These are phyloP conservation scores for Penicillium simplicissimum DNA, from an alignment of 495 filamentous ascomycete genomes.

Conservation along the genomic window DNA sequence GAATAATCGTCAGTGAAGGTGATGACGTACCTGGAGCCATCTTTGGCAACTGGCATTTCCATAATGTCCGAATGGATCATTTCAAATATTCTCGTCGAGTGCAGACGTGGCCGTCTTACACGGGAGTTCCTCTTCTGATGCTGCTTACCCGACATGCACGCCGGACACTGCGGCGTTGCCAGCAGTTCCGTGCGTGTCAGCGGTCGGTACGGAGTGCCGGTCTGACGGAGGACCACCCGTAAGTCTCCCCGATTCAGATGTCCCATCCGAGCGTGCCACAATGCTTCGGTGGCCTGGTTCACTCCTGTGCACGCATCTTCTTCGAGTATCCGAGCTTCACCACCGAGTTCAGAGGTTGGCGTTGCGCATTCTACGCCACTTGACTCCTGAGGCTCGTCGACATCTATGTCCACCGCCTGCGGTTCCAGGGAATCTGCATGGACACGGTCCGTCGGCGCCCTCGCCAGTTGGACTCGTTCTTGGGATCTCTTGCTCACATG, in stretches of 20 bases:
- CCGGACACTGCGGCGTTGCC: background rate
- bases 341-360: too few relatives aligned
- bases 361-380: too few relatives aligned
- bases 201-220: too few relatives aligned
- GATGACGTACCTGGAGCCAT: slow-evolving; percentile 15
- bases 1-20: slow-evolving; percentile 13
- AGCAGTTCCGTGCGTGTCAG: background rate
- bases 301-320: background rate
- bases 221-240: background rate
- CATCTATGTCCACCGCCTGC: background rate
- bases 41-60: slow-evolving; percentile 10
- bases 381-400: too few relatives aligned
- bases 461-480: background rate
- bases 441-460: background rate
- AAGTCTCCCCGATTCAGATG: background rate
- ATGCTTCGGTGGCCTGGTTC: background rate
- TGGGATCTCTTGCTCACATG: background rate
- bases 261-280: background rate
- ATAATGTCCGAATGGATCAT: slow-evolving; percentile 3
- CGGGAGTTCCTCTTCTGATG: too few relatives aligned
- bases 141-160: too few relatives aligned
- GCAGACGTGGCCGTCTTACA: background rate
- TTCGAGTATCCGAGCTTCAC: too few relatives aligned
- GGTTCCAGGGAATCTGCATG: background rate
- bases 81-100: background rate